phyloP scores from a whole-genome alignment of 2,329 filamentous ascomycete species.

The Amphichorda felina region DNA sequence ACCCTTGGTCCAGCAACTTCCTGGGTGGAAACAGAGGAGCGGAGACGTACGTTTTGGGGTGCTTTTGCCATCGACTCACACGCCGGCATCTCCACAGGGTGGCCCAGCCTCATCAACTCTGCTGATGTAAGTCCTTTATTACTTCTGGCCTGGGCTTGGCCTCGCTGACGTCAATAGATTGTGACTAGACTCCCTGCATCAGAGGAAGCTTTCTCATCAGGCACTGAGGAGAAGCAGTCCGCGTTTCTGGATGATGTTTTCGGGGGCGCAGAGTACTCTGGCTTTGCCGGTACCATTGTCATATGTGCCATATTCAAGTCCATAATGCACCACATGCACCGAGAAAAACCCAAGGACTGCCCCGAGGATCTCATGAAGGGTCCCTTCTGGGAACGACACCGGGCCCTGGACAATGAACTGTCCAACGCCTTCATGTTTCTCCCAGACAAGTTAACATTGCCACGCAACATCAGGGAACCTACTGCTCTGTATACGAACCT shows the following conservation, averaged over 20 bases:
- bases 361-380: slow-evolving; percentile 65
- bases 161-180: slow-evolving; percentile 32
- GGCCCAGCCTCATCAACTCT: slow-evolving; percentile 72
- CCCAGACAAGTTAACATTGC: slow-evolving; percentile 62
- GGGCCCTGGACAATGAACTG: slow-evolving; percentile 69
- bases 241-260: slow-evolving; percentile 56
- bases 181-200: slow-evolving; percentile 69
- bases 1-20: slow-evolving; percentile 61
- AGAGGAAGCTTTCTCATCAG: slow-evolving; percentile 63
- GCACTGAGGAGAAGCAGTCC: slow-evolving; percentile 41
- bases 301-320: slow-evolving; percentile 70
- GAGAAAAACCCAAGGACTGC: slow-evolving; percentile 54
- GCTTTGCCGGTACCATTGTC: slow-evolving; percentile 61
- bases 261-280: slow-evolving; percentile 51
- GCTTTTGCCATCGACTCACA: slow-evolving; percentile 75
- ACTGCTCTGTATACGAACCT: slow-evolving; percentile 76
- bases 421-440: slow-evolving; percentile 69
- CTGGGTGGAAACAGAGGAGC: slow-evolving; percentile 68
- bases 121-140: slow-evolving; percentile 43
- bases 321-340: slow-evolving; percentile 72
- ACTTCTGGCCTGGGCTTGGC: not conserved
- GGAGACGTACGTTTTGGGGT: slow-evolving; percentile 78
- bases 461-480: slow-evolving; percentile 53
- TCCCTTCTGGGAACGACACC: slow-evolving; percentile 76
- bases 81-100: slow-evolving; percentile 79